Evolutionary conservation across 495 filamentous ascomycete species (phyloP), one percentile per base, ranked within the genome.

Genomic region (Pseudotulostoma volvatum): DNA sequence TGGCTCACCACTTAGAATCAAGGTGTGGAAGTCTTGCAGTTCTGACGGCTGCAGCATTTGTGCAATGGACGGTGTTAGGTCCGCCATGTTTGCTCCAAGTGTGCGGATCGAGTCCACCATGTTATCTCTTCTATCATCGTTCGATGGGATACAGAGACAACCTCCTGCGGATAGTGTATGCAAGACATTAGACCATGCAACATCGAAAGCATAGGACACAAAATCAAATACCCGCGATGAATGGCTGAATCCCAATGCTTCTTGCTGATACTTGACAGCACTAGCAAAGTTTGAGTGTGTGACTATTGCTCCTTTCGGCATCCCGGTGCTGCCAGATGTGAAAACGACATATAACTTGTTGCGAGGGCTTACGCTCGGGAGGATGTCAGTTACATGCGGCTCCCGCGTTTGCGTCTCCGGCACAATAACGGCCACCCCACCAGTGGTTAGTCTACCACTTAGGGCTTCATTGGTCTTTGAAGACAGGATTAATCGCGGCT

Each of bases 271-370:
- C 3, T 32, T 8, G n/a, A 39, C 32, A 33, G 37, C 34, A 31
- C 23, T 21, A 7, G 9, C 31, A 17, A 36, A 9, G 81, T 76
- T 13, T 37, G 46, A 46, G 40, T 70, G 66, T 16, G 44, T 37
- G 13, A 67, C 46, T 2, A 64, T 44, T 11, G 65, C 63, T 5
- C 65, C 59, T 42, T 69, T 69, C n/a, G 64, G 64, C 28, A 49
- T 48, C 1, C 63, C 66, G 1, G 63, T 66, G 8, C 55, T 61
- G 2, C 66, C 65, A 3, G 61, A 66, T 2, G 63, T 68, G 41
- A 62, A 67, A 1, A 69, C 49, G n/a, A 52, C 41, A 43, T 49
- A 61, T n/a, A n/a, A n/a, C n/a, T n/a, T n/a, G n/a, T n/a, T n/a
- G n/a, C n/a, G n/a, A n/a, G n/a, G n/a, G 5, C 23, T 28, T 5